Percentiles rank a stretch among this genome's conserved stretches.
Conservation (phyloP, 139 green algal genomes). For the Picochlorum sp. region DNA sequence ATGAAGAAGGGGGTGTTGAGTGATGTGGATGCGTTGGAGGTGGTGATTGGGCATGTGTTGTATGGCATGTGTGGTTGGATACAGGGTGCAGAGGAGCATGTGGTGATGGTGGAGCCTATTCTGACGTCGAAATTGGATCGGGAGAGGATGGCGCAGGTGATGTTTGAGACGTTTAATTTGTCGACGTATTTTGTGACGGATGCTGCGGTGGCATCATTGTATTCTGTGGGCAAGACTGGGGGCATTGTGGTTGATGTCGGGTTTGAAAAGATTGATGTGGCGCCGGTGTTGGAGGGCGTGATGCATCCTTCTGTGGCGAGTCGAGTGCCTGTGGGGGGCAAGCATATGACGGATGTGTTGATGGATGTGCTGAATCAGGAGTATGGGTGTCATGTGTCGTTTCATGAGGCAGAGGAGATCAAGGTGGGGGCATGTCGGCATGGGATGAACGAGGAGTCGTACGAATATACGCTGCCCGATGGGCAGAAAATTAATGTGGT, state of each 20-base stretch:
- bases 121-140: slow-evolving; percentile 48
- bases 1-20: slow-evolving; percentile 34
- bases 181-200: slow-evolving; percentile 56
- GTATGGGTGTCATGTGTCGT: not conserved
- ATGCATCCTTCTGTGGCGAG: slow-evolving; percentile 29
- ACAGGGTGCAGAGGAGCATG: slow-evolving; percentile 48
- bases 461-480: slow-evolving; percentile 46
- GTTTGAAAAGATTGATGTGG: slow-evolving; percentile 66
- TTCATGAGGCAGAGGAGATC: slow-evolving; percentile 5
- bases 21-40: slow-evolving; percentile 57
- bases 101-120: slow-evolving; percentile 63
- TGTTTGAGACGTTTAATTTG: slow-evolving; percentile 76
- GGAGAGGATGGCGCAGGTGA: slow-evolving; percentile 62
- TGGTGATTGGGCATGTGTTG: slow-evolving; percentile 51
- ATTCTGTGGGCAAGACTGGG: slow-evolving; percentile 56
- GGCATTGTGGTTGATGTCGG: slow-evolving; percentile 79
- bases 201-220: slow-evolving; percentile 59
- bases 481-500: slow-evolving; percentile 38
- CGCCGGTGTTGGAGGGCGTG: slow-evolving; percentile 66
- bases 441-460: not conserved
- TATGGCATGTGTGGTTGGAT: slow-evolving; percentile 68
- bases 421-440: not conserved
- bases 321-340: slow-evolving; percentile 50
- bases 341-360: slow-evolving; percentile 46
- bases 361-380: slow-evolving; percentile 8